A percentile compares a stretch with the other conserved stretches of the same genome.
Conservation (phyloP, 495 filamentous ascomycete genomes). For the Aspergillus sclerotioniger region DNA sequence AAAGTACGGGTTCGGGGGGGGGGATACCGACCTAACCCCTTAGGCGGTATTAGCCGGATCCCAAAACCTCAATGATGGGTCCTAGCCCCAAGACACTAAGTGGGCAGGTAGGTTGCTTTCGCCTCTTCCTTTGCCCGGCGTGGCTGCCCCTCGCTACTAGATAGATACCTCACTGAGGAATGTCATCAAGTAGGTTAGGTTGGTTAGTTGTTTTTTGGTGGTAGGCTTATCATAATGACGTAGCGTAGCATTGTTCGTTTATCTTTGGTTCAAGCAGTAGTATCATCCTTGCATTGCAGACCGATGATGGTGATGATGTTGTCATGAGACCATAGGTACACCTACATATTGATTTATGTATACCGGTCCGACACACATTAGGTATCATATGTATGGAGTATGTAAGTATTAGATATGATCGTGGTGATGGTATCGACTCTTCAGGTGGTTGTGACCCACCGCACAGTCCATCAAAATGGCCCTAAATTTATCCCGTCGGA, state of each 20-base stretch:
- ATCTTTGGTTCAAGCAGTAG: background rate
- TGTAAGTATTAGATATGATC: background rate
- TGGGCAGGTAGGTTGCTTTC: background rate
- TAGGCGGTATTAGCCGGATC: background rate
- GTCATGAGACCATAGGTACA: background rate
- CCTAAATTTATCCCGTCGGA: constrained; percentile 6
- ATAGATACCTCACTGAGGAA: background rate
- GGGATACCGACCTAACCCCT: constrained; percentile 3
- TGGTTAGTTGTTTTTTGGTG: background rate
- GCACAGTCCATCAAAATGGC: background rate
- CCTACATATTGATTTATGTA: background rate
- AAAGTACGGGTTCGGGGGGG: constrained; percentile 1
- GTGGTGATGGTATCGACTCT: background rate
- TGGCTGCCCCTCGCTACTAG: background rate
- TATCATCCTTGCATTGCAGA: constrained; percentile 3
- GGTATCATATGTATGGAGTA: background rate
- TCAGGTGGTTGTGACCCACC: background rate
- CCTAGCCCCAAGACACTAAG: constrained; percentile 1
- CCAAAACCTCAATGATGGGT: constrained; percentile 4
- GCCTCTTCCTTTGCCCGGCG: background rate
- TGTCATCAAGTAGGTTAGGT: background rate
- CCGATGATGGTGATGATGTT: background rate
- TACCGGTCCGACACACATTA: background rate
- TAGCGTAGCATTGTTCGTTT: background rate
- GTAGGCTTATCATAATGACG: background rate